Base-by-base conservation (phyloP, 192 early-diverging fungal species). In the Coemansia sp. region DNA sequence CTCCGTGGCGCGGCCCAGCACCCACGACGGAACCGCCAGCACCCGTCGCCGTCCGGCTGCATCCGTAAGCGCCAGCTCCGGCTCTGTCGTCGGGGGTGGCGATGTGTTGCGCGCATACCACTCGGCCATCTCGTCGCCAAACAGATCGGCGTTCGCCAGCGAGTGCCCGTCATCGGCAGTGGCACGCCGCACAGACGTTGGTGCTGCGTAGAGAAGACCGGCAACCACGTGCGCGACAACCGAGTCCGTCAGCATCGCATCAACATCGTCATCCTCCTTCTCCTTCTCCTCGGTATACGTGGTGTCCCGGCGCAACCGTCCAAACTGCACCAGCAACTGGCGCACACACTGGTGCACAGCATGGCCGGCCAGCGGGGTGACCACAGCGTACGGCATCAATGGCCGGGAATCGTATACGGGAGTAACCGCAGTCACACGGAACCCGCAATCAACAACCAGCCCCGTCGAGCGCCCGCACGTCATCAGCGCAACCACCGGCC, bases 401-500 rank as follows among this genome's bases (percentile, higher is more conserved):
- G 62, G 65, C 18, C 79, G 65, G 38, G 64, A 44, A 23, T 82
- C 79, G 16, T 73, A 82, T 5, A 97, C 94, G 39, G 94, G 94
- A 48, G 92, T 64, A 5, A 92, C 91, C 7, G 87, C 87, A 8
- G 90, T 89, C 48, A 88, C 87, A 16, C 93, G 72, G 65, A 93
- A 85, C 0, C 94, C 95, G 68, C 90, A 91, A 73, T 97, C 94
- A 18, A 97, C 83, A 1, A 97, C 94, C 60, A 97, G 76, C 1
- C 95, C 95, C 7, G 87, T 89, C 9, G 86, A 86, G 15, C 76
- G 69, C 8, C 95, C 95, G 12, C 89, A 87, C 5, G 92, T 91
- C 63, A 94, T 70, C 48, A 97, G 69, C 1, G 93, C 88, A 32
- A 90, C 72, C 41, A 95, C 77, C 50, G 90, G 84, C 15, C 86